These are phyloP conservation scores for Picea abies DNA, from an alignment of 83 land plant species.

Conservation along the genomic window DNA sequence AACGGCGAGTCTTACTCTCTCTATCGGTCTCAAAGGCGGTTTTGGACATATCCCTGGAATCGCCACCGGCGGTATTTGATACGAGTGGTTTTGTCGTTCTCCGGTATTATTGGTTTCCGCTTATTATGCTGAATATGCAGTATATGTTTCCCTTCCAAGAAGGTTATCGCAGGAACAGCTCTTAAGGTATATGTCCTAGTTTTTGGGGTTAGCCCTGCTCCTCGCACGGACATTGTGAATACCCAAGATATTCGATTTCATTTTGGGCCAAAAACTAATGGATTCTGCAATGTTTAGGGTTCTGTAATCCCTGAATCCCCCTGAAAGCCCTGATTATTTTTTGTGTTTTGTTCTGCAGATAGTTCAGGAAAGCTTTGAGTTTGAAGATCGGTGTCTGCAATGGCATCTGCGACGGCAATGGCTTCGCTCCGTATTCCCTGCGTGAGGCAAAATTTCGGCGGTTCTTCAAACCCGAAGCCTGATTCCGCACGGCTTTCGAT, in stretches of 20 bases:
- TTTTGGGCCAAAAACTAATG: background rate
- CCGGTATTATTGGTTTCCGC: background rate
- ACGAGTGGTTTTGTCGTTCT: background rate
- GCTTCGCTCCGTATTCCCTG: background rate
- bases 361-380: background rate
- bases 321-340: background rate
- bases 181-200: background rate
- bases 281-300: background rate
- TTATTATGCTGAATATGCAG: background rate
- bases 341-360: background rate
- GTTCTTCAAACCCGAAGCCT: background rate
- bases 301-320: background rate
- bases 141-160: background rate
- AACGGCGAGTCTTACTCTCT: background rate
- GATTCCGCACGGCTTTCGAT: background rate
- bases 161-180: background rate
- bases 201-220: no score
- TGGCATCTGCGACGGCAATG: slow-evolving; percentile 15
- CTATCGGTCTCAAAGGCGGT: no score
- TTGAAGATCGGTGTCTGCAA: background rate
- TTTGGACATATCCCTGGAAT: no score
- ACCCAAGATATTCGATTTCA: background rate
- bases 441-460: background rate
- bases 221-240: background rate
- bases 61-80: background rate